A percentile compares a stretch with the other conserved stretches of the same genome.
phyloP scores from a whole-genome alignment of 208 protist species.

The Leishmania braziliensis region DNA sequence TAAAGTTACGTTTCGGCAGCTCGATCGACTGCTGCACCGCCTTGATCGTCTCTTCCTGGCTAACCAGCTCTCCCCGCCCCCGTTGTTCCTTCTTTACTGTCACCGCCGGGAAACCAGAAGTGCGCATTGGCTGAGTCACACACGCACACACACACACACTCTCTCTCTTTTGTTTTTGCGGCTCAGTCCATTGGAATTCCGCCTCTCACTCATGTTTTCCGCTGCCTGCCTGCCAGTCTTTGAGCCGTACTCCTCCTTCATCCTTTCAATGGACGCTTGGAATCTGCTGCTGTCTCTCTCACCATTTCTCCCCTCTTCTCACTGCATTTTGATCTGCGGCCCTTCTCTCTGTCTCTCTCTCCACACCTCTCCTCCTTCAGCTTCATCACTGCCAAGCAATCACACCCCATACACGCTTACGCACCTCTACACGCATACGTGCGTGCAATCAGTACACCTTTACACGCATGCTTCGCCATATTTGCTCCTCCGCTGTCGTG shows the following conservation, averaged over 20 bases:
- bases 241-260: not conserved
- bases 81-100: not conserved
- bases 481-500: not conserved
- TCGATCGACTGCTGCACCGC: not conserved
- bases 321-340: not conserved
- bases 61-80: not conserved
- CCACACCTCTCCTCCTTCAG: not conserved
- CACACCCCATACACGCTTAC: not conserved
- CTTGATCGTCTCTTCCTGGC: not conserved
- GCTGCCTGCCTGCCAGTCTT: not conserved
- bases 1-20: not conserved
- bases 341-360: not conserved
- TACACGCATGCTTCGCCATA: slow-evolving; percentile 15
- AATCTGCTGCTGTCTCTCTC: not conserved
- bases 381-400: no score
- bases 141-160: no score
- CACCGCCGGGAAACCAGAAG: not conserved
- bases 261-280: not conserved
- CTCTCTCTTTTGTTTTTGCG: no score
- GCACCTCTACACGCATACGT: not conserved
- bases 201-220: no score
- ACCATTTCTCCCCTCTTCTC: not conserved
- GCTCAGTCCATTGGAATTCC: no score
- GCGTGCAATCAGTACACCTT: not conserved
- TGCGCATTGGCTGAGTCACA: not conserved